Base-by-base conservation (phyloP, 306 rosid genomes). In the Fragaria nilgerrensis region DNA sequence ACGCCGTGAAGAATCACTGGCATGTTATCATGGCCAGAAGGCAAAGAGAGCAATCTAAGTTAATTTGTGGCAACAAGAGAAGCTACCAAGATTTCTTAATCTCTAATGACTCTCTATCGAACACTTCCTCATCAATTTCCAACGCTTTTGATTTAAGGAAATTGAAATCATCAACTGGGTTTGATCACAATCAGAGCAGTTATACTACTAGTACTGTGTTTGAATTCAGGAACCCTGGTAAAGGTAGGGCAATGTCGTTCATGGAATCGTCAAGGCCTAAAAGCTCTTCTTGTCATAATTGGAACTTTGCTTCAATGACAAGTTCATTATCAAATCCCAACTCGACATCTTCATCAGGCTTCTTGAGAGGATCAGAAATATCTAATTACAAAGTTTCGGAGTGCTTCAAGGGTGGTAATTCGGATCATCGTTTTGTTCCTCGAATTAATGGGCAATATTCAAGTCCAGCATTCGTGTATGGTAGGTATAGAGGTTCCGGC, bases 1-100 rank as follows among this genome's bases (percentile, higher is more conserved):
- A 96, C 62, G 93, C 99, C 27, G 99, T 96, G 66, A 96, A 96
- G 90, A 96, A 96, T 55, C 99, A 96, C 61, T 96, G 99, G 99
- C 99, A 96, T 58, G 99, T 96, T 49, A 84, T 96, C 7, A 92
- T 90, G 97, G 99, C 99, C 14, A 85, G 99, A 75, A 89, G 88
- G 63, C 96, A 95, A 85, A 88, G 97, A 82, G 96, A 94, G 75
- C 93, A 90, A 14, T 92, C 98, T 41, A 94, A 92, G 87, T 39
- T 66, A 1, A 37, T 85, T 15, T 85, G 90, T 53, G 44, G 69
- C 5, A 66, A 12, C 19, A 73, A 90, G 65, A 85, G 89, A 84
- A 88, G 78, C 4, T 86, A 82, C 83, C 96, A 86, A 63, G 89
- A 89, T 12, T 59, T 77, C 25, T 12, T 43, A 1, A 11, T 65